Base-by-base conservation (phyloP, 2,329 filamentous ascomycete genomes). In the Aspergillus clavatus region DNA sequence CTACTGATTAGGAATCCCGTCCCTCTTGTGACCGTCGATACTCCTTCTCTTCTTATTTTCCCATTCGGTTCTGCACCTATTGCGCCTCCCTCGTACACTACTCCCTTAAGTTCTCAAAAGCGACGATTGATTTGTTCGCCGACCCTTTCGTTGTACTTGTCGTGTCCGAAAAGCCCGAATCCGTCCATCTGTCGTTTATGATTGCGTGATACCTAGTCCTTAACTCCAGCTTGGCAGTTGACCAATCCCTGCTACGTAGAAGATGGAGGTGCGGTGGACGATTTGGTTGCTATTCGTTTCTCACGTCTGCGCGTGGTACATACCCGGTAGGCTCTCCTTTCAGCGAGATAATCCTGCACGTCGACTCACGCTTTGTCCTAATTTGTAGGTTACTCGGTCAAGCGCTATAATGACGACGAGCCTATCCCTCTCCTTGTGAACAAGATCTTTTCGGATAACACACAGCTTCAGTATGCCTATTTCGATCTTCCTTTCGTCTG, bases 381-480 rank as follows among this genome's bases (percentile, higher is more conserved):
- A n/a, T 10, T 12, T 21, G 37, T 49, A 86, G 89, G 89, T 55
- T 93, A 86, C 77, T 94, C 89, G 5, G 82, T 90, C 61, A 86
- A 83, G 62, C 88, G 81, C 60, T 94, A 94, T 65, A 77, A 77
- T 54, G 80, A 89, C 52, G 79, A 81, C 64, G 86, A 94, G 56
- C 75, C 81, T 8, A 85, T 95, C 29, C 88, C 89, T 1, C 75
- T 95, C n/a, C 82, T 91, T 45, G 86, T 93, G 53, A 95, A 95
- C 73, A 95, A 95, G 67, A 83, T 90, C 58, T 94, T 90, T 68
- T 94, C 88, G 44, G 89, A 94, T 69, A 83, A 87, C 59, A 93
- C 87, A 6, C 85, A 93, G 65, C 74, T 95, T n/a, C 88, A 94
- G 66, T 94, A 89, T 79, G 88, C 88, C 55, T 95, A 91, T 72